Base-by-base conservation (phyloP, 1,284 basidiomycete species). In the Ustilago shanxiensis region DNA sequence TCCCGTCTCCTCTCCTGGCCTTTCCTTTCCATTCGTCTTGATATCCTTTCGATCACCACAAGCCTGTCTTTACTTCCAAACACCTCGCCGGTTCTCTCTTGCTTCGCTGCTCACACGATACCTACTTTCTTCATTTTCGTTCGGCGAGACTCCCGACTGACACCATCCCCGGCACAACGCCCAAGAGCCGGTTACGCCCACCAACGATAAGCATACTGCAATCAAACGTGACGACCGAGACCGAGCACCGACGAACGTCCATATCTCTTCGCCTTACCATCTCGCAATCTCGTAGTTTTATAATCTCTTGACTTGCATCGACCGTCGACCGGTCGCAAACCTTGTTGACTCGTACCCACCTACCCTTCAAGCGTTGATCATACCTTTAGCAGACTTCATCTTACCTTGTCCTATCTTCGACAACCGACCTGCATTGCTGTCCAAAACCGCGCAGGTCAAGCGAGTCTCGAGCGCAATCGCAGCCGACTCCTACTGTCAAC, bases 241-340 rank as follows among this genome's bases (percentile, higher is more conserved):
- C 56, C 39, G 66, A 53, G 24, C 57, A n/a, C 39, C 61, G 35
- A 56, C 51, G 13, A 57, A 33, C 31, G n/a, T 53, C 39, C 60
- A n/a, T 49, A n/a, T n/a, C n/a, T n/a, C n/a, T n/a, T n/a, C n/a
- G n/a, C n/a, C n/a, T n/a, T n/a, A n/a, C n/a, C n/a, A 61, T 41
- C 39, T 37, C 35, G 41, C 20, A 20, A 44, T 20, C 41, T 44
- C 41, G 41, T 44, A 44, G 20, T 44, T n/a, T 50, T 8, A n/a
- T 47, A 31, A 44, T 47, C 31, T 29, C 29, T 26, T 26, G 0
- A 4, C 24, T 24, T 13, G 47, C 47, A 26, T 52, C 57, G 60
- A 31, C 24, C 39, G 28, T 45, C 66, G 56, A 54, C 60, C 22
- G 56, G 31, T 31, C 47, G 20, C 29, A 39, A 61, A 56, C 31